phyloP scores from a whole-genome alignment of 306 rosid species.

The Citrullus mucosospermus region DNA sequence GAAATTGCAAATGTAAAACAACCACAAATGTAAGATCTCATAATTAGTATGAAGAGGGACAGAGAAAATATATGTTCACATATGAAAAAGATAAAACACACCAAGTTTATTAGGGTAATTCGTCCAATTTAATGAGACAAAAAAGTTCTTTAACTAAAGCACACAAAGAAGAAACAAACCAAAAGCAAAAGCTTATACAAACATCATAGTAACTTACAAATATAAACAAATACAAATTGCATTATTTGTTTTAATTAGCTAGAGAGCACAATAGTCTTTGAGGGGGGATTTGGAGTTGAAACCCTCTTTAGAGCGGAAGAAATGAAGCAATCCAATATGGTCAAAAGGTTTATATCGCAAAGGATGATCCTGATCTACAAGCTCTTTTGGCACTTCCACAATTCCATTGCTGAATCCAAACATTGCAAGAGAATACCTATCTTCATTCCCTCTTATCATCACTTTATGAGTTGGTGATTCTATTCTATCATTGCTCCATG shows the following conservation, averaged over 20 bases:
- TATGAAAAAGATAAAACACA: neutral
- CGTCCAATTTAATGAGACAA: neutral
- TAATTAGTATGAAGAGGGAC: neutral
- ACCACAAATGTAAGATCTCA: neutral
- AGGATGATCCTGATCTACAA: constrained; percentile 67
- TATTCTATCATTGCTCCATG: constrained; percentile 80
- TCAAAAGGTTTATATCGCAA: constrained; percentile 46
- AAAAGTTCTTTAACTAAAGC: neutral
- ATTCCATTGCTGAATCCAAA: constrained; percentile 50
- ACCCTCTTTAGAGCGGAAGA: constrained; percentile 14
- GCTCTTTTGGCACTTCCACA: constrained; percentile 42
- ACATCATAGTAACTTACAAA: neutral
- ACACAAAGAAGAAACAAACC: neutral
- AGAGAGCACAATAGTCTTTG: constrained; percentile 24
- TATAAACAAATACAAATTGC: neutral
- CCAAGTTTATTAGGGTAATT: neutral
- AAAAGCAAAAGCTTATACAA: neutral
- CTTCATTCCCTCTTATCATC: constrained; percentile 40
- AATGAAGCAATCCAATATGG: constrained; percentile 40
- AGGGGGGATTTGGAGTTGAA: constrained; percentile 17
- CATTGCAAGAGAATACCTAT: constrained; percentile 48
- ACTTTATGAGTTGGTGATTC: constrained; percentile 54
- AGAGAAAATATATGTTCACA: neutral
- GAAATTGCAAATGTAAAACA: neutral
- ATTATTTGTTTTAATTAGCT: neutral